phyloP scores from a whole-genome alignment of 1,139 yeast genomes.

The Hyphopichia pseudoburtonii region DNA sequence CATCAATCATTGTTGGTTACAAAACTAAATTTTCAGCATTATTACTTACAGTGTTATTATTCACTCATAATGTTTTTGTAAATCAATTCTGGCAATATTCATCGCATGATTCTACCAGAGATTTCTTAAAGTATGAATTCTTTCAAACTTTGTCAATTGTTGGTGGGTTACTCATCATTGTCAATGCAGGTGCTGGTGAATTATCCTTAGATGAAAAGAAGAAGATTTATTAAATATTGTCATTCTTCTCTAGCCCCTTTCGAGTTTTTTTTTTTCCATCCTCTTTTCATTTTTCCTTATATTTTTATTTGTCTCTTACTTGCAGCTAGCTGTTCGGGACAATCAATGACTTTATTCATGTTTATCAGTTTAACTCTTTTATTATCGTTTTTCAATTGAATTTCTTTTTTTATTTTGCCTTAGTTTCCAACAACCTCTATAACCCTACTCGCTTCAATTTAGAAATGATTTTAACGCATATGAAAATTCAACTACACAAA shows the following conservation, averaged over 20 bases:
- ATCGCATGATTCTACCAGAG: conserved; percentile 74
- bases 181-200: conserved; percentile 96
- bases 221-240: conserved; percentile 83
- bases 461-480: too few species aligned
- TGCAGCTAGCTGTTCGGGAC: too few species aligned
- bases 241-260: too few species aligned
- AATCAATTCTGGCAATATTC: conserved; percentile 90
- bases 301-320: too few species aligned
- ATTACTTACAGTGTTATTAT: conserved; percentile 68
- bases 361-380: not conserved
- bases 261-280: not conserved
- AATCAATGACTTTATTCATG: not conserved
- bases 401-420: too few species aligned
- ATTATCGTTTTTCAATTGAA: not conserved
- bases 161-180: conserved; percentile 89
- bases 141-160: conserved; percentile 94
- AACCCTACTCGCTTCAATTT: too few species aligned
- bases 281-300: too few species aligned
- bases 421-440: too few species aligned
- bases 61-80: conserved; percentile 72
- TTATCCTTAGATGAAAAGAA: conserved; percentile 94
- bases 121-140: conserved; percentile 87
- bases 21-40: conserved; percentile 91
- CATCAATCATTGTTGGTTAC: conserved; percentile 86
- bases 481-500: too few species aligned